A percentile compares a stretch with the other conserved stretches of the same genome.
Evolutionary conservation across 75 land plant species (phyloP).

Genomic region (Picea sitchensis): DNA sequence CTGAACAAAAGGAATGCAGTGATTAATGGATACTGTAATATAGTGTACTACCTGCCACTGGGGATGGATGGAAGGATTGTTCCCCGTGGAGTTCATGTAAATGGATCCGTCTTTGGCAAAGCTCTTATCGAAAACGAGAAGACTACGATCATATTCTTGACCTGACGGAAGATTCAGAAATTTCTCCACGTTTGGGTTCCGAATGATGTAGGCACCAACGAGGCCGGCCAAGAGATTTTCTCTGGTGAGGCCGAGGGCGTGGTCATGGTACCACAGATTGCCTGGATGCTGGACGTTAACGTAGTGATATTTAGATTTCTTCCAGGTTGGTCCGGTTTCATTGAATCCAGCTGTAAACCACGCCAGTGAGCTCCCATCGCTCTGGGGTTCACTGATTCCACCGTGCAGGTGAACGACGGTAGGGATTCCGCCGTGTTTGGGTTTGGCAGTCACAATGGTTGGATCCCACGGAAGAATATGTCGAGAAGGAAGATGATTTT

Average conservation of each 20-base stretch:
- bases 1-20: neutral
- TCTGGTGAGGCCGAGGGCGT: conserved; percentile 32
- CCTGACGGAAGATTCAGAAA: conserved; percentile 17
- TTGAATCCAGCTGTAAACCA: conserved; percentile 32
- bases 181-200: conserved; percentile 17
- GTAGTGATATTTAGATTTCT: conserved; percentile 14
- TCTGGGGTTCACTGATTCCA: conserved; percentile 21
- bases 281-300: conserved; percentile 21
- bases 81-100: conserved; percentile 24
- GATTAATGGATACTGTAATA: neutral
- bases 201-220: conserved; percentile 17
- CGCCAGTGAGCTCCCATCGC: conserved; percentile 29
- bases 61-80: conserved; percentile 34
- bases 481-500: conserved; percentile 25
- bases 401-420: conserved; percentile 41
- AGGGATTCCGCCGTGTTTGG: conserved; percentile 29
- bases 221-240: conserved; percentile 33
- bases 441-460: conserved; percentile 16
- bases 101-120: conserved; percentile 23
- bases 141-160: conserved; percentile 13
- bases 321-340: conserved; percentile 30
- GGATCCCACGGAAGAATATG: conserved; percentile 23
- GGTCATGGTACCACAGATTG: conserved; percentile 42
- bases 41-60: conserved; percentile 32
- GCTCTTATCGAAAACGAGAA: conserved; percentile 22